Conservation (phyloP, 257 asterid species). For the Capsicum pubescens region DNA sequence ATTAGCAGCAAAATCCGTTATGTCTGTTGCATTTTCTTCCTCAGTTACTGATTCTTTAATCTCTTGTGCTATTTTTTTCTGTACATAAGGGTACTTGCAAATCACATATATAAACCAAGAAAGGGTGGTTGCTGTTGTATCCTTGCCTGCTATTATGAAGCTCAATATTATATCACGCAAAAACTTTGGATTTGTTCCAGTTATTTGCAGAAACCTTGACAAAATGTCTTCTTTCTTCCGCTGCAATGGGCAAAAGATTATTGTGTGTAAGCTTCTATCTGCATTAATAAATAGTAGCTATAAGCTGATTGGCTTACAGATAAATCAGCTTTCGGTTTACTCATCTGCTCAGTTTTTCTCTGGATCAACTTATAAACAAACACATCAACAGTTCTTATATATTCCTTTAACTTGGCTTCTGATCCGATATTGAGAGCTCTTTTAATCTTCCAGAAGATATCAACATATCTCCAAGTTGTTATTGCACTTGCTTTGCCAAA, state of each 20-base stretch:
- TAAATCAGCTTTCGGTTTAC: constrained; percentile 37
- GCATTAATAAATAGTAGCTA: background rate
- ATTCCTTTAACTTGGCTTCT: constrained; percentile 55
- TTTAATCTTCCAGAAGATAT: constrained; percentile 58
- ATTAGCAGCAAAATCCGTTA: constrained; percentile 46
- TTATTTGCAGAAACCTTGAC: constrained; percentile 55
- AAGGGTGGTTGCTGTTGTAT: constrained; percentile 58
- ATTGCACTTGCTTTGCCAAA: constrained; percentile 62
- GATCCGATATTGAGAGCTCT: constrained; percentile 52
- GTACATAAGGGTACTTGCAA: constrained; percentile 60
- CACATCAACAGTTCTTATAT: constrained; percentile 46
- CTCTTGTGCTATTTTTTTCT: constrained; percentile 56
- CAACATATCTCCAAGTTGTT: constrained; percentile 60
- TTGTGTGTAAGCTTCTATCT: background rate
- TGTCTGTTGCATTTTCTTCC: constrained; percentile 27
- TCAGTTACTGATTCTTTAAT: constrained; percentile 36
- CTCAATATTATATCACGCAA: constrained; percentile 62
- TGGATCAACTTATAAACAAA: constrained; percentile 59
- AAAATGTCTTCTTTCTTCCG: constrained; percentile 62
- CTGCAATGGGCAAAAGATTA: constrained; percentile 38
- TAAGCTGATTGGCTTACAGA: constrained; percentile 42
- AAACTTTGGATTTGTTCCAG: constrained; percentile 47
- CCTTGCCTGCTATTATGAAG: constrained; percentile 67
- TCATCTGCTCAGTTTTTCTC: constrained; percentile 48
- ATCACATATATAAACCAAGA: constrained; percentile 62